phyloP scores from a whole-genome alignment of 2,329 filamentous ascomycete genomes.

The Apiospora aurea region DNA sequence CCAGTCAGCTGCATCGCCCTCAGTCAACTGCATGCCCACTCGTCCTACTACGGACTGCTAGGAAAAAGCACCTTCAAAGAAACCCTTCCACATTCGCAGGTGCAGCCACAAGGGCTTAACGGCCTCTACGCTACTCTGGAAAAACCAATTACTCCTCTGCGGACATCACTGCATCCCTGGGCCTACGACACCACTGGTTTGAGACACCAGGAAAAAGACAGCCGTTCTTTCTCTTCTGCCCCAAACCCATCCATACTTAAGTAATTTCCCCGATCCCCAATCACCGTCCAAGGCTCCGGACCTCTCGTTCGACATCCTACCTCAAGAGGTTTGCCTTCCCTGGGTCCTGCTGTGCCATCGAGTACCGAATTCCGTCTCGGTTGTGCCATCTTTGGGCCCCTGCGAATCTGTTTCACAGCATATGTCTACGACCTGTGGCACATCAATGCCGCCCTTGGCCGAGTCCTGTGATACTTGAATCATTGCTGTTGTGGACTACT shows the following conservation, averaged over 20 bases:
- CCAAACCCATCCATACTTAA: constrained; percentile 13
- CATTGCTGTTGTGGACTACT: constrained; percentile 10
- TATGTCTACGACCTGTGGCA: constrained; percentile 33
- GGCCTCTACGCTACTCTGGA: constrained; percentile 8
- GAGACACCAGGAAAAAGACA: not conserved
- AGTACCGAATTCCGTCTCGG: constrained; percentile 24
- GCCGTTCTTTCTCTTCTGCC: not conserved
- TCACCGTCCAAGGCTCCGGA: not conserved
- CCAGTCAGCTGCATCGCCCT: constrained; percentile 3
- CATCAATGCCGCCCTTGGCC: constrained; percentile 27
- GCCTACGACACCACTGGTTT: constrained; percentile 3
- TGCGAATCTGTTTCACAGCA: constrained; percentile 35
- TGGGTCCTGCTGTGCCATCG: constrained; percentile 25
- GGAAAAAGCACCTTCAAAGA: constrained; percentile 17
- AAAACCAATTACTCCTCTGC: constrained; percentile 11
- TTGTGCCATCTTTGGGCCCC: constrained; percentile 25
- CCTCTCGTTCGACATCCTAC: constrained; percentile 8
- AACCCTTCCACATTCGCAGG: constrained; percentile 11
- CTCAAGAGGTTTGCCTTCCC: constrained; percentile 18
- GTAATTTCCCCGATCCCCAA: constrained; percentile 21
- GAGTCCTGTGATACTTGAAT: constrained; percentile 26
- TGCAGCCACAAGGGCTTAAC: constrained; percentile 18
- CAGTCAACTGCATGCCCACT: constrained; percentile 2
- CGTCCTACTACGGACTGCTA: not conserved
- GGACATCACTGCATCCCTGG: constrained; percentile 8